phyloP scores from a whole-genome alignment of 495 filamentous ascomycete genomes.

The Chaetomidium leptoderma region DNA sequence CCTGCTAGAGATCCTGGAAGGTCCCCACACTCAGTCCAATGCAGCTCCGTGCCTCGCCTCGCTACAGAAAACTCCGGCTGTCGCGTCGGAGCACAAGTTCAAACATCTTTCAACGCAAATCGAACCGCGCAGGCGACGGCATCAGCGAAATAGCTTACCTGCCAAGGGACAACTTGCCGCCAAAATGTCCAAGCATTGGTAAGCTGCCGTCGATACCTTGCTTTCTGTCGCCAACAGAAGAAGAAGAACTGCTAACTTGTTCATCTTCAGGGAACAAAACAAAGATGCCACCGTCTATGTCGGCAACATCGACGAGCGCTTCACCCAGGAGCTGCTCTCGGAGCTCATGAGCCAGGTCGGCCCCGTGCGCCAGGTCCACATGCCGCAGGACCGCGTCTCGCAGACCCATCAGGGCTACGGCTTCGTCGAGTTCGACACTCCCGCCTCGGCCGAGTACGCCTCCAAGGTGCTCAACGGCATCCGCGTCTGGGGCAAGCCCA shows the following conservation, averaged over 20 bases:
- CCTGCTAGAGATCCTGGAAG: slow-evolving; percentile 1
- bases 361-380: slow-evolving; percentile 92
- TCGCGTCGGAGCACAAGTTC: background rate
- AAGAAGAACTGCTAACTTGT: background rate
- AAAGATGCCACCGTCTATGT: slow-evolving; percentile 98
- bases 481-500: slow-evolving; percentile 86
- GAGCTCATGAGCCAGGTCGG: slow-evolving; percentile 97
- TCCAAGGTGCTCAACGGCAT: slow-evolving; percentile 96
- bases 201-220: slow-evolving; percentile 22
- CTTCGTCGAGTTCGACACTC: slow-evolving; percentile 95
- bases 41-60: background rate
- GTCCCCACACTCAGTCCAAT: background rate
- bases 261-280: slow-evolving; percentile 80
- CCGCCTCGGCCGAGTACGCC: slow-evolving; percentile 96
- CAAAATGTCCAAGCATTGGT: slow-evolving; percentile 64
- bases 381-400: slow-evolving; percentile 96
- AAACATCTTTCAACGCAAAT: background rate
- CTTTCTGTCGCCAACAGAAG: background rate
- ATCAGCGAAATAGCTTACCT: background rate
- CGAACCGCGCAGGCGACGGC: background rate
- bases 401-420: slow-evolving; percentile 97
- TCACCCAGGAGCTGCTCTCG: slow-evolving; percentile 85
- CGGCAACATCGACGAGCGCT: slow-evolving; percentile 95
- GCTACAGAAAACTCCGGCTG: background rate
- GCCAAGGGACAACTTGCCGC: background rate